These are phyloP conservation scores for Opeltia flavorubescens DNA, from an alignment of 495 filamentous ascomycete genomes.

Conservation along the genomic window DNA sequence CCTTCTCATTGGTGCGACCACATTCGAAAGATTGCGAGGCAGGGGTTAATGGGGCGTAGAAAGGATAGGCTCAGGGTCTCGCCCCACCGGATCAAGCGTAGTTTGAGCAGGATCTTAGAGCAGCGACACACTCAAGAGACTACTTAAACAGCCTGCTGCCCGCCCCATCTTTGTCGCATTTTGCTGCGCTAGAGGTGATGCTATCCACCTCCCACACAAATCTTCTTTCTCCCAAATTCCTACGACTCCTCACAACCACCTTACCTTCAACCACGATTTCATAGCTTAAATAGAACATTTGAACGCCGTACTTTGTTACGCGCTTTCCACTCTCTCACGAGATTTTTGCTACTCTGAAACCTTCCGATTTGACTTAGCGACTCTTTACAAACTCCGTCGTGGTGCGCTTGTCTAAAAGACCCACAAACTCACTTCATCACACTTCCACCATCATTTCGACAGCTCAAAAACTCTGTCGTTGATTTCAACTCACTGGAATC, in stretches of 20 bases:
- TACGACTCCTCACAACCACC: not conserved
- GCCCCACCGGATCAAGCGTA: not conserved
- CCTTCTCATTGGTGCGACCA: not conserved
- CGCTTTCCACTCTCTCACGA: slow-evolving; percentile 17
- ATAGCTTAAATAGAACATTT: slow-evolving; percentile 15
- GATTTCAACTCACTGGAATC: not conserved
- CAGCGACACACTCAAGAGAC: not conserved
- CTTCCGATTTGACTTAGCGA: slow-evolving; percentile 21
- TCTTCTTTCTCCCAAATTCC: not conserved
- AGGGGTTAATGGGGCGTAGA: not conserved
- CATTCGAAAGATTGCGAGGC: not conserved
- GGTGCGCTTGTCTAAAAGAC: not conserved
- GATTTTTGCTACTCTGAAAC: slow-evolving; percentile 7
- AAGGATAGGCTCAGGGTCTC: not conserved
- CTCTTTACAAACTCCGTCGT: slow-evolving; percentile 6
- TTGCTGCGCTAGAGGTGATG: not conserved
- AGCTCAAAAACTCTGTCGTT: not conserved
- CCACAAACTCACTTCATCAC: slow-evolving; percentile 8
- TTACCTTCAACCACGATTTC: not conserved
- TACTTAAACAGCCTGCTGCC: slow-evolving; percentile 1
- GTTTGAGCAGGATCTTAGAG: not conserved
- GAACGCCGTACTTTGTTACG: slow-evolving; percentile 8
- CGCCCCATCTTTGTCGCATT: not conserved
- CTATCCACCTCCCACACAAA: not conserved
- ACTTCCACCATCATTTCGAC: slow-evolving; percentile 1